Base-by-base conservation (phyloP, 306 rosid species). In the Acacia melanoxylon region DNA sequence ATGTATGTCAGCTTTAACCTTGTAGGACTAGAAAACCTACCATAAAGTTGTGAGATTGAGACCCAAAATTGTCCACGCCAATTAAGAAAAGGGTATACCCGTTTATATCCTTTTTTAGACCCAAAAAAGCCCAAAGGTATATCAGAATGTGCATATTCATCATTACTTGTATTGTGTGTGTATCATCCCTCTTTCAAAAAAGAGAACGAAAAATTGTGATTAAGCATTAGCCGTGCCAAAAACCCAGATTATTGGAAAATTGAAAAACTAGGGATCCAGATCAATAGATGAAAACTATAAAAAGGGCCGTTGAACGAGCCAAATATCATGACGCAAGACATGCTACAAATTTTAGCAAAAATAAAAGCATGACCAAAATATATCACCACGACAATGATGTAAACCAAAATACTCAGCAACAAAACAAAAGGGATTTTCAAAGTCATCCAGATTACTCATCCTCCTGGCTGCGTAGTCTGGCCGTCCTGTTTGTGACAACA, bases 401-500 rank as follows among this genome's bases (percentile, higher is more conserved):
- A 59, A 66, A 41, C 14, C 1, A 77, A 74, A 73, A 71, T 59
- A 22, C 66, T 75, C 72, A 2, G 78, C 75, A 76, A 80, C 84
- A 82, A 84, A 66, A 73, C 77, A 83, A 27, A 61, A 68, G 58
- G 22, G 40, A 44, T 68, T 68, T 6, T 24, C 27, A 58, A 20
- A 37, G 13, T 29, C 80, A 61, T 29, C 75, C 41, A 74, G 77
- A 72, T 87, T 90, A 94, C 69, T 92, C 98, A 87, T 92, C 97
- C 68, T 92, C 97, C 75, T 91, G 98, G 87, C 98, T 91, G 16
- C 94, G 94, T 76, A 94, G 85, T 87, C 98, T 88, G 15, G 97
- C 97, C n/a, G 90, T 90, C 81, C 88, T 88, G 92, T 94, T 94
- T 15, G 97, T 92, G 45, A 92, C 97, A 76, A 92, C 97, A 78